These are phyloP conservation scores for Turnera subulata DNA, from an alignment of 345 rosid genomes.

Conservation along the genomic window DNA sequence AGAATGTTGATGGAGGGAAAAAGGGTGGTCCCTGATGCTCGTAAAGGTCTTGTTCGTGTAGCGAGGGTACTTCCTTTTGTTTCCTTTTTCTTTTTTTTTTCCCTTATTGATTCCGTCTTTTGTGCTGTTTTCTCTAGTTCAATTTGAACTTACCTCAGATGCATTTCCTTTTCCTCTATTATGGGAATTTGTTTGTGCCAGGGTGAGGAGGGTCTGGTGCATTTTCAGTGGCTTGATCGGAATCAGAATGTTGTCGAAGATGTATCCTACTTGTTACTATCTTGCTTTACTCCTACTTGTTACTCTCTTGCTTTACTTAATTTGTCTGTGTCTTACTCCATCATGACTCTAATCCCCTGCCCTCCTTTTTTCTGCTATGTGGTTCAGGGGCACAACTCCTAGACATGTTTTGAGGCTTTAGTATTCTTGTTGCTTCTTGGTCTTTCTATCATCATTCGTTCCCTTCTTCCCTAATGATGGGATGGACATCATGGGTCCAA, in stretches of 20 bases:
- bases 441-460: too few relatives aligned
- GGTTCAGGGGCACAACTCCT: too few relatives aligned
- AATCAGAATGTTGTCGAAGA: conserved; percentile 60
- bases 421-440: too few relatives aligned
- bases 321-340: too few relatives aligned
- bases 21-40: conserved; percentile 76
- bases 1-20: conserved; percentile 81
- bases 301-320: not conserved
- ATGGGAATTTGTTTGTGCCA: too few relatives aligned
- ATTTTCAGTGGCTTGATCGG: conserved; percentile 97
- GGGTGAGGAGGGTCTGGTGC: conserved; percentile 91
- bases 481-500: too few relatives aligned
- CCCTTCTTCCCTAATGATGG: too few relatives aligned
- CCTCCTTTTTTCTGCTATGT: too few relatives aligned
- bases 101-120: too few relatives aligned
- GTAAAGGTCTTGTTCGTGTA: conserved; percentile 87
- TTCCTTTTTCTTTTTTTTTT: not conserved
- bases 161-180: too few relatives aligned
- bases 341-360: too few relatives aligned
- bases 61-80: conserved; percentile 46
- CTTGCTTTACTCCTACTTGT: not conserved
- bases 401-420: too few relatives aligned
- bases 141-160: not conserved
- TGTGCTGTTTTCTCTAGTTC: not conserved
- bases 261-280: conserved; percentile 50